Percentiles rank a stretch among this genome's conserved stretches.
phyloP scores from a whole-genome alignment of 192 early-diverging fungal species.

The Podila epigama region DNA sequence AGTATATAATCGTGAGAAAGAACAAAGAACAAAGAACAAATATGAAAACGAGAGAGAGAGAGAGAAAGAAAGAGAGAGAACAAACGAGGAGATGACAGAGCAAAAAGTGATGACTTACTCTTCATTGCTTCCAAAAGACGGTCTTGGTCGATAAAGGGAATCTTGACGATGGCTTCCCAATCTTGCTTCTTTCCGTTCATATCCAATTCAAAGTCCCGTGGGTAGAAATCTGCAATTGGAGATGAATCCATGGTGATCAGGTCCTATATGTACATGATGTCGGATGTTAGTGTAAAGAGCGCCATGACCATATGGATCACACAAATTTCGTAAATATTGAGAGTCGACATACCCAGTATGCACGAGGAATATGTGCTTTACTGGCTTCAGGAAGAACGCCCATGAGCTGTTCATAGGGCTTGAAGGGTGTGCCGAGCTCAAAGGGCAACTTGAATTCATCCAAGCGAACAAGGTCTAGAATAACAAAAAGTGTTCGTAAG shows the following conservation, averaged over 20 bases:
- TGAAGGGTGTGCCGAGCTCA: constrained; percentile 85
- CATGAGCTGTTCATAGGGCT: constrained; percentile 98
- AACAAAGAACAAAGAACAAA: background rate
- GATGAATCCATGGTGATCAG: constrained; percentile 86
- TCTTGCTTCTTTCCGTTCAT: constrained; percentile 97
- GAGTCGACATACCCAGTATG: constrained; percentile 62
- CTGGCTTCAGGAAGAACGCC: constrained; percentile 92
- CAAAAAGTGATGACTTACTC: constrained; percentile 7
- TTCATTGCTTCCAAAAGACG: constrained; percentile 84
- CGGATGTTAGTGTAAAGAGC: background rate
- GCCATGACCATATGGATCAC: background rate
- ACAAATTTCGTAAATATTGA: background rate
- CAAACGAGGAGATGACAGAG: too few species aligned
- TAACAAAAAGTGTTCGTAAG: background rate
- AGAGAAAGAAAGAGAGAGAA: background rate
- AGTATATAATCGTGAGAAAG: too few species aligned
- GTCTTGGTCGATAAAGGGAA: constrained; percentile 96
- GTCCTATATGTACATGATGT: constrained; percentile 42
- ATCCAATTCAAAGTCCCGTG: constrained; percentile 80
- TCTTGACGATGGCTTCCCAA: constrained; percentile 99
- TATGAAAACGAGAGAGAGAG: background rate
- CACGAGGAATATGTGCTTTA: constrained; percentile 81
- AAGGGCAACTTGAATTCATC: constrained; percentile 73
- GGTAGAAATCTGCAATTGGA: constrained; percentile 97
- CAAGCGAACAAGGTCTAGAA: constrained; percentile 59